A percentile compares a stretch with the other conserved stretches of the same genome.
phyloP scores from a whole-genome alignment of 179 eudicot genomes.

The Spinacia oleracea region DNA sequence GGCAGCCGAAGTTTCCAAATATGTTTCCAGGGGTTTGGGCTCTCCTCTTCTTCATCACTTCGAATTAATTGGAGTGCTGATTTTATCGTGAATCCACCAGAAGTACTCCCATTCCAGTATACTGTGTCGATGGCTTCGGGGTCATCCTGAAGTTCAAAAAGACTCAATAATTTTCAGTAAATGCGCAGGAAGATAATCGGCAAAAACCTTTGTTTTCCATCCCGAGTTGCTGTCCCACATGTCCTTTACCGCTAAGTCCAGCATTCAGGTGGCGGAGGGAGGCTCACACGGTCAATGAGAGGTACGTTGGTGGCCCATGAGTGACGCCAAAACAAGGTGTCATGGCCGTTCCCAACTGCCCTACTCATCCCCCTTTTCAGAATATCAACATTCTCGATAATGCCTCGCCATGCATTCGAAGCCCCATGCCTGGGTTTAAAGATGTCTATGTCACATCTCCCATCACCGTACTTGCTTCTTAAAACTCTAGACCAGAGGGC shows the following conservation, averaged over 20 bases:
- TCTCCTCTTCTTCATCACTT: too few relatives aligned
- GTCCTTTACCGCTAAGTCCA: not conserved
- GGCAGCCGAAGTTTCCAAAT: not conserved
- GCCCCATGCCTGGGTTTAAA: not conserved
- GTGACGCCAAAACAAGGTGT: not conserved
- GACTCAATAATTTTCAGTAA: not conserved
- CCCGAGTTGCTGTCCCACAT: not conserved
- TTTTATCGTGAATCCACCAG: not conserved
- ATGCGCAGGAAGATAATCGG: not conserved
- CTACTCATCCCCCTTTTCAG: not conserved
- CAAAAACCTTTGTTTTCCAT: not conserved
- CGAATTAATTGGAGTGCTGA: not conserved
- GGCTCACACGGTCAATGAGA: too few relatives aligned
- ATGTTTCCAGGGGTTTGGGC: too few relatives aligned
- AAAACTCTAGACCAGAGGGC: not conserved
- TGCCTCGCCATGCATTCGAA: not conserved
- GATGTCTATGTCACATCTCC: not conserved
- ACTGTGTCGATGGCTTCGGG: not conserved
- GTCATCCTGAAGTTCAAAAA: not conserved
- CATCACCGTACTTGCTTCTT: not conserved
- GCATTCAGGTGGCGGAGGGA: too few relatives aligned
- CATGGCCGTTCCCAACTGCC: not conserved
- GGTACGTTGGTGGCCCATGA: not conserved
- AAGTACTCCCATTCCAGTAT: not conserved
- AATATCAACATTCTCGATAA: not conserved